phyloP scores from a whole-genome alignment of 1,139 yeast genomes.

The Hyphopichia khmerensis region DNA sequence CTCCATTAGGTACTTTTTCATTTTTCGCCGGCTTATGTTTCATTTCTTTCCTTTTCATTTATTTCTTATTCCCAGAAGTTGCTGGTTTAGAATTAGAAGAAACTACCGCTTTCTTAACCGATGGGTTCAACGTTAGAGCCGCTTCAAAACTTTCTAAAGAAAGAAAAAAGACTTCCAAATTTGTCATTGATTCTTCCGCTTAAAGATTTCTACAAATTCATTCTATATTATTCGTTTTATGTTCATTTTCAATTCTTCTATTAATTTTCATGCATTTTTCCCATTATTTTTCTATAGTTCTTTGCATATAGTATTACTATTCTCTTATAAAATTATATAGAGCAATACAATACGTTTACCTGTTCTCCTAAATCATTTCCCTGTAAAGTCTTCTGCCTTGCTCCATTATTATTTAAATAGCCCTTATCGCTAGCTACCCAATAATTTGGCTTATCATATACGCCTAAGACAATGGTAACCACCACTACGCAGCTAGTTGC shows the following conservation, averaged over 20 bases:
- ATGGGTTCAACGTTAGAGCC: conserved; percentile 81
- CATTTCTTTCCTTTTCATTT: conserved; percentile 68
- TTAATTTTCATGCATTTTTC: background rate
- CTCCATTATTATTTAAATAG: no score
- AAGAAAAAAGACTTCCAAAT: conserved; percentile 30
- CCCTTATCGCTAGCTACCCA: no score
- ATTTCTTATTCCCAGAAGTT: conserved; percentile 87
- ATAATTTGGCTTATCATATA: no score
- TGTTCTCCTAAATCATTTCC: no score
- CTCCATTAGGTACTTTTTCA: conserved; percentile 93
- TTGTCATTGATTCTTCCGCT: conserved; percentile 7
- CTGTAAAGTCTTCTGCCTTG: no score
- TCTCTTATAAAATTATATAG: no score
- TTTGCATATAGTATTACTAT: no score
- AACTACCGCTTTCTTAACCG: conserved; percentile 73
- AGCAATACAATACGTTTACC: no score
- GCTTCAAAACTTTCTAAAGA: conserved; percentile 63
- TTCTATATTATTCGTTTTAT: no score
- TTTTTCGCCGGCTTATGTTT: conserved; percentile 82
- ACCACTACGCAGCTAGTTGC: no score
- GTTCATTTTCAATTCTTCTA: background rate
- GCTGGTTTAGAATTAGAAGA: conserved; percentile 90
- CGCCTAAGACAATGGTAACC: no score
- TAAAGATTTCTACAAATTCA: background rate
- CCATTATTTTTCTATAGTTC: no score